Evolutionary conservation across 2,329 filamentous ascomycete species (phyloP).

Genomic region (Passalora sequoiae): DNA sequence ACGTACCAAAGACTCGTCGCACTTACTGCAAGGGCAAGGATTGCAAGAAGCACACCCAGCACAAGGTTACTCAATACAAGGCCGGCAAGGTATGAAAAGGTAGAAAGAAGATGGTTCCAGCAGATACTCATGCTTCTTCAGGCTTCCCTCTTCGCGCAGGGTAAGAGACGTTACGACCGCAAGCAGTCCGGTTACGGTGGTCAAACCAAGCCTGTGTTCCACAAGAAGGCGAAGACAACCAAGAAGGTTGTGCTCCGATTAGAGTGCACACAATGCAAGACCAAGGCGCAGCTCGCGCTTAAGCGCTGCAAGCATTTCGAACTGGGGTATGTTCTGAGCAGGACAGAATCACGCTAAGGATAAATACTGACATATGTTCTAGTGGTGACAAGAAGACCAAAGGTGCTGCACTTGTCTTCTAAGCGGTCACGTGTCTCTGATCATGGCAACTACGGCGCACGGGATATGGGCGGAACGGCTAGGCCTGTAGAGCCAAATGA

Average conservation of each 20-base stretch:
- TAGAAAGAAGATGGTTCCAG: background rate
- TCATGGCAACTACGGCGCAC: constrained; percentile 25
- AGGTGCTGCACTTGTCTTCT: constrained; percentile 99
- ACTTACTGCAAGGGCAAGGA: constrained; percentile 97
- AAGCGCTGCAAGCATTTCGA: constrained; percentile 99
- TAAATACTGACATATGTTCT: constrained; percentile 33
- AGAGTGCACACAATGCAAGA: constrained; percentile 97
- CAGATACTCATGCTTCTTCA: constrained; percentile 32
- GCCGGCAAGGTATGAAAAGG: constrained; percentile 68
- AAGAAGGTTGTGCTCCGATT: constrained; percentile 99
- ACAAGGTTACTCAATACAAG: constrained; percentile 96
- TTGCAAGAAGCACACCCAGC: constrained; percentile 72
- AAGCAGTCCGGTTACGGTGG: constrained; percentile 99
- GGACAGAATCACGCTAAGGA: background rate
- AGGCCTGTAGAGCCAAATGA: constrained; percentile 20
- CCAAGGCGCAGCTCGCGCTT: constrained; percentile 93
- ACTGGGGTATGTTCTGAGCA: constrained; percentile 69
- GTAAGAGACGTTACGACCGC: constrained; percentile 99
- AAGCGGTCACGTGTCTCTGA: constrained; percentile 51
- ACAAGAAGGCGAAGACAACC: constrained; percentile 99
- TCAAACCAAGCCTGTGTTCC: constrained; percentile 99
- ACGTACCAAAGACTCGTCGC: constrained; percentile 96
- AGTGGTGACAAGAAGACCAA: constrained; percentile 99
- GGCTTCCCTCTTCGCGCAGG: constrained; percentile 93
- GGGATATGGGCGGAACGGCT: constrained; percentile 21